Evolutionary conservation across 2,329 filamentous ascomycete species (phyloP), one percentile per base, ranked within the genome.

Genomic region (Stenocarpella maydis): DNA sequence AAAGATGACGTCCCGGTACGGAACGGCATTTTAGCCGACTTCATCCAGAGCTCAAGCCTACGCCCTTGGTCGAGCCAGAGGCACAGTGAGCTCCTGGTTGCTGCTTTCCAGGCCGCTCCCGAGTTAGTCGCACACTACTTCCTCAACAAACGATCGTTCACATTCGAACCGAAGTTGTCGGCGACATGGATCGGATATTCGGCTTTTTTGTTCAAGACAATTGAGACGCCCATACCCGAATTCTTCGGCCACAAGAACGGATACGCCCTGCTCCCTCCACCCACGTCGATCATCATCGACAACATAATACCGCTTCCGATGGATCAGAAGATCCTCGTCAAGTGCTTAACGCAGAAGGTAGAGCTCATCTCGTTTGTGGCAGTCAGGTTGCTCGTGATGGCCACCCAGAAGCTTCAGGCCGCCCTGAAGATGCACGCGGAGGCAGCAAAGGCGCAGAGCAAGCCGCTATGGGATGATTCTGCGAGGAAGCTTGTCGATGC

Each of bases 141-240:
- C 76, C 85, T 90, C 52, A 90, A 88, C 77, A 95, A 94, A 76
- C 90, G 88, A 71, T 88, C 91, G 66, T 96, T 98, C 75, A 89
- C 91, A 0, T 94, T 97, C 72, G 95, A 98, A 50, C 95, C 96
- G 0, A 98, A 97, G 77, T 85, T 97, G 6, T 96, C 94, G 3
- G 91, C 94, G 53, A 96, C 94, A 0, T 99, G 96, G 96, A 92
- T 98, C 74, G 95, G 95, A 50, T 97, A 97, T 77, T 94, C 94
- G 0, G 90, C 94, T 0, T 93, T 98, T 72, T 82, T 99, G 6
- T 97, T 97, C 79, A 92, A 92, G 71, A 89, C 91, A 1, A 89
- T 98, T 54, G 87, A 91, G 69, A 83, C 97, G 43, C 89, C 91
- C 1, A 83, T 97, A 2, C 95, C 95, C 2, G 77, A 82, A 31